Evolutionary conservation across 208 protist species (phyloP), one percentile per base, ranked within the genome.

Genomic region (Kentomonas sorsogonicus): DNA sequence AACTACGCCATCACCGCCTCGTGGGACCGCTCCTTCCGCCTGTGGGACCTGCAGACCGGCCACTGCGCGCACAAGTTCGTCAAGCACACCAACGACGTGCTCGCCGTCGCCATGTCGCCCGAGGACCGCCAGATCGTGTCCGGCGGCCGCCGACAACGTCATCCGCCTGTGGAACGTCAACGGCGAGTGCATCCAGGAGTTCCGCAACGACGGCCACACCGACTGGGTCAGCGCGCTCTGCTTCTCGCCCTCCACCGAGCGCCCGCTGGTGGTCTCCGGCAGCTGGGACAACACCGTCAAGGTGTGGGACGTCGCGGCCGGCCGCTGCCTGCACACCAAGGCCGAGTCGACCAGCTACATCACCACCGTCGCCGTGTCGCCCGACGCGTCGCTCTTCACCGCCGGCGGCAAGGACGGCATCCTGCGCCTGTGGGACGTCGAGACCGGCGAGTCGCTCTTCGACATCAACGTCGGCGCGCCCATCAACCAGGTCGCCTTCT

Each of bases 71-170:
- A 87, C 75, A 91, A 93, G 69, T 99, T 99, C 86, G 68, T 95
- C 30, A 97, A 94, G 62, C 99, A 99, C 95, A 90, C 71, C 30
- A 97, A 98, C 69, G 98, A 99, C 74, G 98, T 99, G 22, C 88
- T 99, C 34, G 96, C 91, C 44, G 97, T 99, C 55, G 96, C 98
- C 63, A 99, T 99, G 97, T 99, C 97, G 10, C 80, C 89, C n/a
- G 98, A 99, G 69, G 99, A 99, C 87, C 93, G 98, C 65, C 96
- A 99, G 89, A 99, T 99, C 69, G 89, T 99, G 55, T 99, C 98
- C 36, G 97, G 93, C 50, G 95, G 93, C 20, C 91, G 98, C n/a
- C 66, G 98, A 99, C 86, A 98, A 98, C 69, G 89, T 88, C 43
- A 95, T 99, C 74, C 97, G 96, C 41, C 65, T 93, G 55, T 99